Percentiles rank a stretch among this genome's conserved stretches.
Conservation (phyloP, 1,139 yeast species). For the Zygosaccharomyces pseudobailii region DNA sequence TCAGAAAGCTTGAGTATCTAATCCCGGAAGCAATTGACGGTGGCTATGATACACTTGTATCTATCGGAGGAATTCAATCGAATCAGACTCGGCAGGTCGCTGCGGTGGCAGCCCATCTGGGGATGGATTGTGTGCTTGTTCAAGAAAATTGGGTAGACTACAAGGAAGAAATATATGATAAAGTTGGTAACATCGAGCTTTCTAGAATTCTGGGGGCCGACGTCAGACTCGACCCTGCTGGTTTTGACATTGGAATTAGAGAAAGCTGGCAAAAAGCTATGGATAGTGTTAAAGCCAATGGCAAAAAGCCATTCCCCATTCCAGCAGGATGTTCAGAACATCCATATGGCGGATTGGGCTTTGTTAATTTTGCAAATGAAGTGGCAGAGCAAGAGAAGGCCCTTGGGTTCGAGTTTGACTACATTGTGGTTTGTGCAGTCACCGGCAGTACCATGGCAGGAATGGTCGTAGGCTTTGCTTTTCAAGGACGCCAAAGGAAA, state of each 20-base stretch:
- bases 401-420: slow-evolving; percentile 32
- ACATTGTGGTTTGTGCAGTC: slow-evolving; percentile 34
- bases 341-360: slow-evolving; percentile 34
- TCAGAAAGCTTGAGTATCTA: slow-evolving; percentile 34
- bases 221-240: slow-evolving; percentile 32
- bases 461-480: slow-evolving; percentile 33
- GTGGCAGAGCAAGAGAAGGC: slow-evolving; percentile 32
- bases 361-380: slow-evolving; percentile 35
- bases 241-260: slow-evolving; percentile 35
- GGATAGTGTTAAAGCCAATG: slow-evolving; percentile 21
- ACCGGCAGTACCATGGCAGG: slow-evolving; percentile 36
- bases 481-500: slow-evolving; percentile 32
- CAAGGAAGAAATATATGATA: slow-evolving; percentile 32
- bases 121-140: slow-evolving; percentile 33
- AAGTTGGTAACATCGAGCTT: slow-evolving; percentile 34
- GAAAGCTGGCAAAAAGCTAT: slow-evolving; percentile 32
- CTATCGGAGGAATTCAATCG: slow-evolving; percentile 35
- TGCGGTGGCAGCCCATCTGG: slow-evolving; percentile 35
- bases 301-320: slow-evolving; percentile 34
- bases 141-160: slow-evolving; percentile 36
- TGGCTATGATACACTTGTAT: slow-evolving; percentile 34
- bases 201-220: slow-evolving; percentile 36
- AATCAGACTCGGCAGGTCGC: slow-evolving; percentile 35
- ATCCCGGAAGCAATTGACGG: slow-evolving; percentile 35
- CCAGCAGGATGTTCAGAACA: slow-evolving; percentile 37